A percentile compares a stretch with the other conserved stretches of the same genome.
Evolutionary conservation across 148 eudicot genomes (phyloP).

Genomic region (Rhododendron henanense): DNA sequence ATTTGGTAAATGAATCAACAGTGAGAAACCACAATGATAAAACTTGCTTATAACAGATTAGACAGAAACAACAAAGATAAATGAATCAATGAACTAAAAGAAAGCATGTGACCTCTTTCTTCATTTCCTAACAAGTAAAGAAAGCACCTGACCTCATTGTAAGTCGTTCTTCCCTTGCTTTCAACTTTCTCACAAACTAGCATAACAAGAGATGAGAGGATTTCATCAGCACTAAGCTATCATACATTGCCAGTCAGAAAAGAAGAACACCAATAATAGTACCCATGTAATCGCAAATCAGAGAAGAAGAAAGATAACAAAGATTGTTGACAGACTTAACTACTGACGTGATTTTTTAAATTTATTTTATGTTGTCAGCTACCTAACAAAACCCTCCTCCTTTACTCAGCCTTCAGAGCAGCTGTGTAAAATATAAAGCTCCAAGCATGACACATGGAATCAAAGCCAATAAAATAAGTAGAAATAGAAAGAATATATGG

Average conservation of each 20-base stretch:
- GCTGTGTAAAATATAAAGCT: neutral
- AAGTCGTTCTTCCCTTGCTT: constrained; percentile 98
- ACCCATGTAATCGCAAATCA: neutral
- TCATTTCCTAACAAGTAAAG: neutral
- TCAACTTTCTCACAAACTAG: constrained; percentile 95
- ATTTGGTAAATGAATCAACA: neutral
- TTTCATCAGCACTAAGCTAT: constrained; percentile 9
- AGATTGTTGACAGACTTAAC: neutral
- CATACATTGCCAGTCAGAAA: neutral
- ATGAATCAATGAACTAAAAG: constrained; percentile 13
- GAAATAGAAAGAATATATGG: neutral
- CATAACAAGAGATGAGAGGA: constrained; percentile 14
- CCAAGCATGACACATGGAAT: neutral
- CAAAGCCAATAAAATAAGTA: neutral
- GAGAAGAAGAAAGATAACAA: neutral
- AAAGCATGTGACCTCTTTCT: constrained; percentile 43
- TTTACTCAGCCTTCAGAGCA: neutral
- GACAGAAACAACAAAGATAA: neutral
- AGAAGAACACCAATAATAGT: neutral
- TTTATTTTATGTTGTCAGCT: neutral
- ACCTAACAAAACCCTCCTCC: neutral
- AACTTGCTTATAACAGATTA: neutral
- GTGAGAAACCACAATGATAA: too few species aligned
- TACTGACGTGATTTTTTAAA: neutral
- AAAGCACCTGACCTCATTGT: constrained; percentile 69